Evolutionary conservation across 2,329 filamentous ascomycete genomes (phyloP).

Genomic region (Colletotrichum sp.): DNA sequence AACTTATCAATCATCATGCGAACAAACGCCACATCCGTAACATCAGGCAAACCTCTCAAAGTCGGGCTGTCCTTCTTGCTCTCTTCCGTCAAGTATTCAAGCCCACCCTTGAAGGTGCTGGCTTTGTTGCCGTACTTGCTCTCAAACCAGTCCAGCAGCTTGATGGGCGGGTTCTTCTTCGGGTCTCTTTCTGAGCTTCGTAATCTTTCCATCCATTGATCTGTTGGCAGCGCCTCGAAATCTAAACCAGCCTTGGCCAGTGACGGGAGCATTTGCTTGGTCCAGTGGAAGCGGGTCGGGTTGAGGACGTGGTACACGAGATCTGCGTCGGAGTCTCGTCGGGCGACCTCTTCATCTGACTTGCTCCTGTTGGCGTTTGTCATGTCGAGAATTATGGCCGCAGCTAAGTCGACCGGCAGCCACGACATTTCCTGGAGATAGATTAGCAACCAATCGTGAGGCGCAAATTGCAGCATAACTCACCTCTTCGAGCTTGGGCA

Average conservation of each 20-base stretch:
- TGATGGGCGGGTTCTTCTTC: conserved; percentile 58
- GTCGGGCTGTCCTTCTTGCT: background rate
- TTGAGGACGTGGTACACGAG: conserved; percentile 58
- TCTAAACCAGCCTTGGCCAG: conserved; percentile 45
- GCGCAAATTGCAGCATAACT: conserved; percentile 26
- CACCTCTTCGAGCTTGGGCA: conserved; percentile 45
- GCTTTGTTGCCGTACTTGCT: conserved; percentile 1
- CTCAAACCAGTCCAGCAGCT: conserved; percentile 56
- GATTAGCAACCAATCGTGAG: background rate
- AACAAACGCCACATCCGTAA: background rate
- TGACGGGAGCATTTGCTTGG: conserved; percentile 53
- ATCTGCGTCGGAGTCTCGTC: conserved; percentile 17
- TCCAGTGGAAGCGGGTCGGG: conserved; percentile 51
- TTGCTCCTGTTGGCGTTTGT: conserved; percentile 22
- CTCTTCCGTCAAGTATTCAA: background rate
- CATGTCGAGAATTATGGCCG: conserved; percentile 33
- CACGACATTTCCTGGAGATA: conserved; percentile 23
- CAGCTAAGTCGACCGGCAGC: conserved; percentile 40
- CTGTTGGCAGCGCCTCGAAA: conserved; percentile 40
- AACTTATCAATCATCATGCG: background rate
- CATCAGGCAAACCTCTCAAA: background rate
- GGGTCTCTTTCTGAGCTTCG: conserved; percentile 48
- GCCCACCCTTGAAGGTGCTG: background rate
- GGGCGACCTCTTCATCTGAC: conserved; percentile 10
- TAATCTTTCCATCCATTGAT: background rate